Evolutionary conservation across 2,329 filamentous ascomycete species (phyloP).

Genomic region (Dichotomopilus funicola): DNA sequence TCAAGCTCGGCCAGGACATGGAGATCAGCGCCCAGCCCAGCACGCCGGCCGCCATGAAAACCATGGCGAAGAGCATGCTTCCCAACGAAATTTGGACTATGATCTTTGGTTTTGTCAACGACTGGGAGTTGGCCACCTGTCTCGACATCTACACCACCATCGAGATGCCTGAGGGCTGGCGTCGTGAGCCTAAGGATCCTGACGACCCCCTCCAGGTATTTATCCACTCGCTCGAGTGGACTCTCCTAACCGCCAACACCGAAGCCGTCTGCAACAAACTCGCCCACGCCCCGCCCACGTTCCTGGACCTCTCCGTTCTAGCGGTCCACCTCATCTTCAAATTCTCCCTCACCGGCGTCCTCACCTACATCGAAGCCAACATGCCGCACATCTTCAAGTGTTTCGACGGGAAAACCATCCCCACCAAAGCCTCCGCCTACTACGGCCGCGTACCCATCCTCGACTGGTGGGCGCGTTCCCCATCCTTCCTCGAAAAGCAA

Average conservation of each 20-base stretch:
- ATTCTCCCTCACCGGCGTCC: conserved; percentile 73
- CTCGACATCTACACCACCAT: conserved; percentile 76
- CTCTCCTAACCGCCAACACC: conserved; percentile 67
- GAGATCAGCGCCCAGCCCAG: conserved; percentile 45
- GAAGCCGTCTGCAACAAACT: conserved; percentile 68
- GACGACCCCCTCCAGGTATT: conserved; percentile 63
- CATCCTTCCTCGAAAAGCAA: conserved; percentile 76
- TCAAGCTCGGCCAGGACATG: conserved; percentile 66
- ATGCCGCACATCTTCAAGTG: conserved; percentile 72
- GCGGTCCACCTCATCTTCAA: conserved; percentile 87
- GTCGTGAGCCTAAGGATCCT: conserved; percentile 48
- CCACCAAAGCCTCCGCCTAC: conserved; percentile 80
- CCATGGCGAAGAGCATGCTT: conserved; percentile 42
- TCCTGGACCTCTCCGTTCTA: conserved; percentile 66
- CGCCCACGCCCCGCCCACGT: conserved; percentile 61
- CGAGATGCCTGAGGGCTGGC: conserved; percentile 65
- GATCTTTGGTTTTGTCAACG: conserved; percentile 73
- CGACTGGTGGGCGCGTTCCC: conserved; percentile 84
- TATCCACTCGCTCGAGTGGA: conserved; percentile 77
- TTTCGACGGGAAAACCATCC: conserved; percentile 77
- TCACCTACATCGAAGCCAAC: conserved; percentile 60
- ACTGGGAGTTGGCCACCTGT: conserved; percentile 85
- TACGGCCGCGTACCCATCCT: conserved; percentile 80
- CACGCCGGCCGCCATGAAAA: conserved; percentile 18
- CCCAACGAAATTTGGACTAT: conserved; percentile 87